These are phyloP conservation scores for Diaporthe ilicicola DNA, from an alignment of 2,329 filamentous ascomycete species.

Conservation along the genomic window DNA sequence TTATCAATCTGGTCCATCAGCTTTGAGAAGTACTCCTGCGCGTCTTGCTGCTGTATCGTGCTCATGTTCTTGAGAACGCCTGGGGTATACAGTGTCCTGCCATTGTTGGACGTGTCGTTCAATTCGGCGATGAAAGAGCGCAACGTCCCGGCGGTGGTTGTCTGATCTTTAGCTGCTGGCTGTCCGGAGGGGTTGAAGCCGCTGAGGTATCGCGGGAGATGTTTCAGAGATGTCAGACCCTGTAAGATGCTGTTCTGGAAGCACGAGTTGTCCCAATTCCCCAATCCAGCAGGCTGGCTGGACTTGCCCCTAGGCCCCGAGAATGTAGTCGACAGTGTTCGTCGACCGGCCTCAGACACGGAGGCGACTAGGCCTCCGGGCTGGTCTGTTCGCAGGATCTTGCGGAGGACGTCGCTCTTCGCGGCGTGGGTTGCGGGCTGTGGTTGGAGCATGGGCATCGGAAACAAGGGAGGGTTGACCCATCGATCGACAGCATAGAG, in stretches of 20 bases:
- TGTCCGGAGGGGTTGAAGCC: conserved; percentile 45
- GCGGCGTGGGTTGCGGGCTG: conserved; percentile 56
- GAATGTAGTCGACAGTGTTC: conserved; percentile 62
- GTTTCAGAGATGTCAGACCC: conserved; percentile 77
- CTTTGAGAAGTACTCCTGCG: conserved; percentile 96
- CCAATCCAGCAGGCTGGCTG: conserved; percentile 72
- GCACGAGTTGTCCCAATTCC: conserved; percentile 94
- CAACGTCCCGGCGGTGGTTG: conserved; percentile 58
- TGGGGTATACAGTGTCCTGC: conserved; percentile 83
- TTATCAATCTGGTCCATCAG: conserved; percentile 86
- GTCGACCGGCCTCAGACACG: conserved; percentile 66
- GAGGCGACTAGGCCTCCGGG: conserved; percentile 62
- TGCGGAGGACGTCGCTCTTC: conserved; percentile 72
- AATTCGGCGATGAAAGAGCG: conserved; percentile 74
- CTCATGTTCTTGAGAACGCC: conserved; percentile 87
- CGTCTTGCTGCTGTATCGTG: conserved; percentile 96
- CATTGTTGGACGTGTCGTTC: conserved; percentile 75
- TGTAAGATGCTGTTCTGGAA: conserved; percentile 98
- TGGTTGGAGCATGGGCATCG: conserved; percentile 48
- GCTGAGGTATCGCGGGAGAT: conserved; percentile 73
- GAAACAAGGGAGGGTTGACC: conserved; percentile 57
- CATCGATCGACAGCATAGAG: conserved; percentile 66
- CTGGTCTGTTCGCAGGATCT: conserved; percentile 67
- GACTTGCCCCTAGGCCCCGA: conserved; percentile 51
- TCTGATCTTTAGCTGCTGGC: conserved; percentile 26